phyloP scores from a whole-genome alignment of 257 asterid species.

The Solanum medicagineum region DNA sequence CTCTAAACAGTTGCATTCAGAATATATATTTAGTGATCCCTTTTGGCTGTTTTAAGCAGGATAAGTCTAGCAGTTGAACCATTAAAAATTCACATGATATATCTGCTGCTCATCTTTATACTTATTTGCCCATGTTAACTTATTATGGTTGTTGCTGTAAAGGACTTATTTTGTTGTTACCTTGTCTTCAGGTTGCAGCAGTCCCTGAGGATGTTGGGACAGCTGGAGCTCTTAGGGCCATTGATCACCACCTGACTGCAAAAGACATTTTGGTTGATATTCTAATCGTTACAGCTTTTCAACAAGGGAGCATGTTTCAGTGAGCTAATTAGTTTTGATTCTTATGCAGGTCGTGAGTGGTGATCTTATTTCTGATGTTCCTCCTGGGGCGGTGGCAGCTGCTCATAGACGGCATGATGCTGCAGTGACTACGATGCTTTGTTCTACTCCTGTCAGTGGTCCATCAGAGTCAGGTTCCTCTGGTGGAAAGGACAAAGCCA shows the following conservation, averaged over 20 bases:
- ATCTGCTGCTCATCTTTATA: background rate
- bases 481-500: slow-evolving; percentile 83
- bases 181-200: slow-evolving; percentile 66
- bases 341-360: slow-evolving; percentile 84
- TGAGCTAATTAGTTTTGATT: slow-evolving; percentile 7
- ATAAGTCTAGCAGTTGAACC: background rate
- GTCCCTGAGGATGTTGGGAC: slow-evolving; percentile 96
- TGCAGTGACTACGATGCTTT: slow-evolving; percentile 91
- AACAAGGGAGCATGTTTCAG: background rate
- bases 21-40: background rate
- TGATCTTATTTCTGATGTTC: slow-evolving; percentile 84
- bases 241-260: slow-evolving; percentile 75
- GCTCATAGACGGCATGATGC: slow-evolving; percentile 94
- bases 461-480: slow-evolving; percentile 78
- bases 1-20: background rate
- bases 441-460: slow-evolving; percentile 82
- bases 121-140: background rate
- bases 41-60: background rate
- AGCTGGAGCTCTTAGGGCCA: slow-evolving; percentile 93
- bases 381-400: slow-evolving; percentile 93
- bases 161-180: background rate
- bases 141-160: background rate
- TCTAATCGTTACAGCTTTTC: slow-evolving; percentile 1
- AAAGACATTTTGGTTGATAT: slow-evolving; percentile 72
- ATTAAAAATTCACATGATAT: background rate